phyloP scores from a whole-genome alignment of 1,139 yeast species.

The Yamadazyma pseudoaaseri region DNA sequence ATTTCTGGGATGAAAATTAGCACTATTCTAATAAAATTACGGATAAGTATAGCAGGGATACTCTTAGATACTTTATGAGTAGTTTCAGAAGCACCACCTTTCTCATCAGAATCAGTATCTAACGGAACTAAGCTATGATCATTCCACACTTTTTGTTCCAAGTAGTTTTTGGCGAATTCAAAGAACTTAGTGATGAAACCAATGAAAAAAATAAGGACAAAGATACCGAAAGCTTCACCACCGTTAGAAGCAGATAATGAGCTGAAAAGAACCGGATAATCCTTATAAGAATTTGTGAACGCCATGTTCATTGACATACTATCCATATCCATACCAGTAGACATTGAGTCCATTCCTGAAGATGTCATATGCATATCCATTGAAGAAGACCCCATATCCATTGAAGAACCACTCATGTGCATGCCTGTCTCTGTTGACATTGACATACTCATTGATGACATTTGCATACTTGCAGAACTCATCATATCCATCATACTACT shows the following conservation, averaged over 20 bases:
- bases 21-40: constrained; percentile 55
- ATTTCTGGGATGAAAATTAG: constrained; percentile 62
- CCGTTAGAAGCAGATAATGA: constrained; percentile 49
- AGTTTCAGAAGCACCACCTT: constrained; percentile 1
- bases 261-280: constrained; percentile 63
- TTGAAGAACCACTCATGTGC: neutral
- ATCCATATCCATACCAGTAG: constrained; percentile 21
- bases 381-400: constrained; percentile 10
- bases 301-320: constrained; percentile 55
- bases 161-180: constrained; percentile 56
- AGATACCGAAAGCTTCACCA: constrained; percentile 72
- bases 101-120: constrained; percentile 12
- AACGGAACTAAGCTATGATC: constrained; percentile 27
- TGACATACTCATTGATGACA: constrained; percentile 4
- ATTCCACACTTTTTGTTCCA: constrained; percentile 65
- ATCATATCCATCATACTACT: constrained; percentile 3
- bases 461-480: constrained; percentile 3
- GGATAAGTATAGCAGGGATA: constrained; percentile 16
- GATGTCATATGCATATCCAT: constrained; percentile 15
- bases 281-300: constrained; percentile 47
- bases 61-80: constrained; percentile 1
- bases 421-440: constrained; percentile 3
- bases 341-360: constrained; percentile 13
- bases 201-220: constrained; percentile 54
- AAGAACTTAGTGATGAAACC: constrained; percentile 60